Evolutionary conservation across 352 stramenopile species (phyloP), one percentile per base, ranked within the genome.

Genomic region (Sclerospora graminicola): DNA sequence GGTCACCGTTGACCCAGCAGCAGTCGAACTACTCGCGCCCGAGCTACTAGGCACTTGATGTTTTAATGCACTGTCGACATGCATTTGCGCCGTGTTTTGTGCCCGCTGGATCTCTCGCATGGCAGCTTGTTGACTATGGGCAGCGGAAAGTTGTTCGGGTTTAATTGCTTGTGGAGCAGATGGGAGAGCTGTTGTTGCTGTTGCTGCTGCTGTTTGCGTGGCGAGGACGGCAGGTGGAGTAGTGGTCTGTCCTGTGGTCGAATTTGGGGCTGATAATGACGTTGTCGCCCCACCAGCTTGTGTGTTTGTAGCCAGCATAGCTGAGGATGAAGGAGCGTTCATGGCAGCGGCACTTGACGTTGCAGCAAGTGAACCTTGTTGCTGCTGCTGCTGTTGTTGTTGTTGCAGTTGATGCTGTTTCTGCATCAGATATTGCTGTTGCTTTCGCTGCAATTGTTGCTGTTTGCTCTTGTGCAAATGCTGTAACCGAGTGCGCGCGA

Each of bases 401-500:
- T 83, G 70, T 43, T 82, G 69, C 16, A 88, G 47, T 41, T 84
- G 63, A 54, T 85, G 72, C 23, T 86, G 76, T 54, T 89, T 85
- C 41, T 85, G 73, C 48, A 82, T 51, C 27, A 90, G 39, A 33
- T 86, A 85, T 24, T 88, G 73, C 15, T 90, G 79, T 35, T 90
- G 79, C 32, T 86, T 86, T 15, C 73, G 69, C 40, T 88, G 68
- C n/a, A 88, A 51, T 33, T 90, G 75, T 30, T 85, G 66, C 36
- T 90, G 79, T 43, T 88, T 88, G 40, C 66, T 72, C 41, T 88
- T 88, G 35, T 90, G 79, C 37, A 85, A 49, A 24, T 86, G 70
- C 38, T 84, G 75, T 8, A 88, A 54, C 1, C 75, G 70, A 18
- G 65, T 69, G 2, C 74, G 71, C 4, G 72, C 76, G 30, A 86